Base-by-base conservation (phyloP, 1,139 yeast species). In the Zhuliangozyma parablackwelliae region DNA sequence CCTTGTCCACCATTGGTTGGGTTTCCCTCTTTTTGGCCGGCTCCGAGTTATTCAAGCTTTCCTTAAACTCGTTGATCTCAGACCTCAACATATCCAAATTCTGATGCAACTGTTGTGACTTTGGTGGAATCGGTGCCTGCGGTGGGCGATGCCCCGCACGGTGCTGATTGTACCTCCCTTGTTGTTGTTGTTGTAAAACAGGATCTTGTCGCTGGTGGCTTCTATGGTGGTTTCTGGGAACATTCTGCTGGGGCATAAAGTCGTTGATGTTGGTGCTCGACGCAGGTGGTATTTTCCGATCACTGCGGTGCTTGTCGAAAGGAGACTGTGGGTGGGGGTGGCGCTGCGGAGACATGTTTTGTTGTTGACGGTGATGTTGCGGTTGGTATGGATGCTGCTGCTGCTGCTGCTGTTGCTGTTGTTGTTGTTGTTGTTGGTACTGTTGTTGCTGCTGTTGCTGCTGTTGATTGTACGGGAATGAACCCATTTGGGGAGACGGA, bases 61-160 rank as follows among this genome's bases (percentile, higher is more conserved):
- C 75, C 39, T 69, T 70, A 43, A 70, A 71, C 39, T 70, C 75
- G 44, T 69, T 69, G 40, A 71, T 68, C 47, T 71, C 77, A 21
- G 61, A 56, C 37, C 75, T 51, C 38, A 71, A 58, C 38, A 69
- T 47, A 42, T 69, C 72, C 41, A 71, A 59, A 42, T 69, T 69
- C 37, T 68, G 72, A 41, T 68, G 68, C 49, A 70, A 54, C 37
- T 66, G 66, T n/a, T 48, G 50, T 0, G 65, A 50, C 39, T 64
- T 63, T 34, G 30, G 48, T 6, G 45, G 34, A 13, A 20, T 13
- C 2, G 38, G 20, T 9, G 21, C 32, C 16, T 16, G 16, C 4
- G 16, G 16, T 16, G 16, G 16, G 4, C 16, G 16, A 16, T 4
- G 3, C 16, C 16, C 16, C 16, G 16, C 4, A 4, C 16, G 16